A percentile compares a stretch with the other conserved stretches of the same genome.
Conservation (phyloP, 192 early-diverging fungal species). For the Haplosporangium gracile region DNA sequence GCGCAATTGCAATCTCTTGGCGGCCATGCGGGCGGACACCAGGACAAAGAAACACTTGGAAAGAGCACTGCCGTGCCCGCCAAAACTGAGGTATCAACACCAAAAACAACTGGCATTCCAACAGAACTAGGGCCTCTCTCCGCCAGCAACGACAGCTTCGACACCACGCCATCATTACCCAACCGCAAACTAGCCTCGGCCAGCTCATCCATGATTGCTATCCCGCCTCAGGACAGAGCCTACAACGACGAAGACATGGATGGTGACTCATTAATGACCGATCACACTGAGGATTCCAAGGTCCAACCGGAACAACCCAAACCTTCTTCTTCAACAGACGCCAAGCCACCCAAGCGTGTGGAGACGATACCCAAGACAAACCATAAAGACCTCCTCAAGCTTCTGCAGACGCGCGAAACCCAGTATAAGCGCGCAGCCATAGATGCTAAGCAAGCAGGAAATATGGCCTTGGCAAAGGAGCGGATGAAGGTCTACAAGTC, state of each 20-base stretch:
- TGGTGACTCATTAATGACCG: constrained; percentile 14
- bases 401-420: constrained; percentile 56
- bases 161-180: background rate
- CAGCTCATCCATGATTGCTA: constrained; percentile 46
- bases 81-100: background rate
- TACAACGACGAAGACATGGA: constrained; percentile 30
- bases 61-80: background rate
- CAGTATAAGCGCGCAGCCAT: constrained; percentile 67
- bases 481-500: constrained; percentile 55
- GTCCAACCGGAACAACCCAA: background rate
- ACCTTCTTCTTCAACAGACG: constrained; percentile 19
- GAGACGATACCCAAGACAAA: constrained; percentile 38
- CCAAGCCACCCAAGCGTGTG: constrained; percentile 37
- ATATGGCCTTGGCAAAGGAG: constrained; percentile 60
- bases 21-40: constrained; percentile 28
- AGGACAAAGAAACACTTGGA: constrained; percentile 1
- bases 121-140: constrained; percentile 16
- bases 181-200: constrained; percentile 17
- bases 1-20: constrained; percentile 53
- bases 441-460: constrained; percentile 60
- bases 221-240: constrained; percentile 35
- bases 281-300: constrained; percentile 4
- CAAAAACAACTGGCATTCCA: constrained; percentile 4
- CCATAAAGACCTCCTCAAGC: constrained; percentile 30
- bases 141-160: background rate